A percentile compares a stretch with the other conserved stretches of the same genome.
These are phyloP conservation scores for Albophoma yamanashiensis DNA, from an alignment of 2,329 filamentous ascomycete species.

Conservation along the genomic window DNA sequence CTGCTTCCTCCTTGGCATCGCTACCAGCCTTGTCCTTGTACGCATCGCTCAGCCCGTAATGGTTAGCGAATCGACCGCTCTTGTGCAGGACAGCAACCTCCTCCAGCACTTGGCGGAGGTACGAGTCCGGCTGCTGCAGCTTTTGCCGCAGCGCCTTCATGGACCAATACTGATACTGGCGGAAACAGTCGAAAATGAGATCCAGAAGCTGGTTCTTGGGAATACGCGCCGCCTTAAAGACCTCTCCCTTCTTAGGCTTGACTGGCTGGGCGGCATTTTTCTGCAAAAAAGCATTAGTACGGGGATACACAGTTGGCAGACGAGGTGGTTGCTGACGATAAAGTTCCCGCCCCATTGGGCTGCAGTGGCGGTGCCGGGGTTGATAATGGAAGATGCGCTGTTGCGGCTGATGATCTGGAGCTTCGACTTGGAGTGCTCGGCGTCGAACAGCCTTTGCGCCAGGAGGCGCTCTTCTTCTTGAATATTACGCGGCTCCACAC, in stretches of 20 bases:
- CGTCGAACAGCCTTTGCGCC: slow-evolving; percentile 41
- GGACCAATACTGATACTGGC: slow-evolving; percentile 84
- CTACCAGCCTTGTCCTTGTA: slow-evolving; percentile 26
- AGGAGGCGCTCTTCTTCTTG: slow-evolving; percentile 56
- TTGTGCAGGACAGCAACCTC: slow-evolving; percentile 76
- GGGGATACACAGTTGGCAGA: background rate
- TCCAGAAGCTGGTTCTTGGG: slow-evolving; percentile 82
- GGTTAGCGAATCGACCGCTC: slow-evolving; percentile 73
- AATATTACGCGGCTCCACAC: slow-evolving; percentile 62
- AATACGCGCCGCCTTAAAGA: slow-evolving; percentile 78
- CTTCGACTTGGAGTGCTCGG: slow-evolving; percentile 37
- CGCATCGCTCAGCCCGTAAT: slow-evolving; percentile 67
- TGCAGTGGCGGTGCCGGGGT: slow-evolving; percentile 36
- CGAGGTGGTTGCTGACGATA: slow-evolving; percentile 37
- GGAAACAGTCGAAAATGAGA: slow-evolving; percentile 73
- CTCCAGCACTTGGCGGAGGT: slow-evolving; percentile 74
- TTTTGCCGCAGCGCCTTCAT: slow-evolving; percentile 72
- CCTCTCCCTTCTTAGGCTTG: slow-evolving; percentile 55
- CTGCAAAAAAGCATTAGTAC: slow-evolving; percentile 20
- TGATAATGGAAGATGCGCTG: slow-evolving; percentile 41
- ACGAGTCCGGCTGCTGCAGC: slow-evolving; percentile 84
- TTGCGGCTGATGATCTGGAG: slow-evolving; percentile 39
- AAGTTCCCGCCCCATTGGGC: slow-evolving; percentile 34
- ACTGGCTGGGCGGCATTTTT: slow-evolving; percentile 38
- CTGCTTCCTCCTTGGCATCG: slow-evolving; percentile 40